A percentile compares a stretch with the other conserved stretches of the same genome.
Evolutionary conservation across 768 basidiomycete species (phyloP).

Genomic region (Suillus variegatus): DNA sequence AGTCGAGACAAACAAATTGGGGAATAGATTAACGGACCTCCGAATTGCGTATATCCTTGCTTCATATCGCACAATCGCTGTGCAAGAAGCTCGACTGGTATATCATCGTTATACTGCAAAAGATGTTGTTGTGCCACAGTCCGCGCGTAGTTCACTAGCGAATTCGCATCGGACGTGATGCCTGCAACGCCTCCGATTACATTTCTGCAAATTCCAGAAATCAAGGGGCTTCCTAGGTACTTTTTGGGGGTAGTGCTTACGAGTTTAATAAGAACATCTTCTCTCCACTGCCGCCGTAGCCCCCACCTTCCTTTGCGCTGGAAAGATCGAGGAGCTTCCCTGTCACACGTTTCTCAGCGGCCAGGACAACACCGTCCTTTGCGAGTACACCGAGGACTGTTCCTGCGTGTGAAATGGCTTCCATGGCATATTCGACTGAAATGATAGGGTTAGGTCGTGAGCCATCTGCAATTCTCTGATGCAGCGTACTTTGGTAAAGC

Average conservation of each 20-base stretch:
- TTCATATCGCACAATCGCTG: conserved; percentile 96
- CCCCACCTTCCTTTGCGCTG: conserved; percentile 73
- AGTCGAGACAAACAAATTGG: not conserved
- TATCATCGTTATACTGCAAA: conserved; percentile 92
- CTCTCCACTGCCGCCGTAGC: conserved; percentile 95
- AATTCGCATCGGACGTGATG: conserved; percentile 96
- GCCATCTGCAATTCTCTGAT: not conserved
- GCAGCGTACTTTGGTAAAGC: conserved; percentile 88
- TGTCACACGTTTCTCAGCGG: conserved; percentile 97
- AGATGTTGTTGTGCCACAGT: conserved; percentile 89
- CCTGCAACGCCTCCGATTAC: conserved; percentile 95
- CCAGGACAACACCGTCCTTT: conserved; percentile 87
- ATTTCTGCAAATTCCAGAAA: conserved; percentile 57
- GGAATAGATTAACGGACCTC: conserved; percentile 55
- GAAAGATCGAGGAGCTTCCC: conserved; percentile 95
- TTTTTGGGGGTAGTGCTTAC: conserved; percentile 43
- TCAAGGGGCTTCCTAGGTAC: not conserved
- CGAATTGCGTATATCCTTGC: conserved; percentile 97
- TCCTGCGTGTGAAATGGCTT: conserved; percentile 95
- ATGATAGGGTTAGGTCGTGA: conserved; percentile 10
- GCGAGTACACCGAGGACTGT: conserved; percentile 93
- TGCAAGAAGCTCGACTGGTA: conserved; percentile 94
- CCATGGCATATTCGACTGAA: conserved; percentile 99
- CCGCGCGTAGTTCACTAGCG: conserved; percentile 92
- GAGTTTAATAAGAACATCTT: conserved; percentile 96